Percentiles rank a stretch among this genome's conserved stretches.
phyloP scores from a whole-genome alignment of 2,329 filamentous ascomycete species.

The Fusarium nodosum region DNA sequence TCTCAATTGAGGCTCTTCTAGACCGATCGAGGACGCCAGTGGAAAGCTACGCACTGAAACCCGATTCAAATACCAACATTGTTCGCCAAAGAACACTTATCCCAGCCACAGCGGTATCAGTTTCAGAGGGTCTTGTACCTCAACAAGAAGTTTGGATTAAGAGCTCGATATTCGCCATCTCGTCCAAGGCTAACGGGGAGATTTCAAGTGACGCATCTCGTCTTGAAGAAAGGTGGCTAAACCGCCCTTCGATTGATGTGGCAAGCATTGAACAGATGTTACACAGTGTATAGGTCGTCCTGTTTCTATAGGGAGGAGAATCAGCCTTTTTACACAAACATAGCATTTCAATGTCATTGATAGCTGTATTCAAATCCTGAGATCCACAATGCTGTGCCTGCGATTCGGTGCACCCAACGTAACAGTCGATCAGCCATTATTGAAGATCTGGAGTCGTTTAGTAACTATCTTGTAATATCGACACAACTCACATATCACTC shows the following conservation, averaged over 20 bases:
- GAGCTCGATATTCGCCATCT: conserved; percentile 29
- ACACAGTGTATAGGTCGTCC: not conserved
- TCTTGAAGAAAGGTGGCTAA: conserved; percentile 25
- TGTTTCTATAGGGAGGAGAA: not conserved
- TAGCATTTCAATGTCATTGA: not conserved
- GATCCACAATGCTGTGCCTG: not conserved
- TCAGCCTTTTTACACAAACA: not conserved
- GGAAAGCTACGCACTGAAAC: conserved; percentile 30
- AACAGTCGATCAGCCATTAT: too few species aligned
- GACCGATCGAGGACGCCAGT: not conserved
- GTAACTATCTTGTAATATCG: too few species aligned
- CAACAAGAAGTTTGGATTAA: conserved; percentile 11
- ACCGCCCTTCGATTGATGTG: not conserved
- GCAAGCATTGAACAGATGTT: not conserved
- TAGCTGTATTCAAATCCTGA: not conserved
- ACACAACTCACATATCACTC: not conserved
- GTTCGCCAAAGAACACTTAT: conserved; percentile 37
- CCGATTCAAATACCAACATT: conserved; percentile 41
- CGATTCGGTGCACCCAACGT: too few species aligned
- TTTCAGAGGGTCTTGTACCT: not conserved
- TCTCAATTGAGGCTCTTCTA: not conserved
- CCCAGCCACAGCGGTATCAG: conserved; percentile 4
- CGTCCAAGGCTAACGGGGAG: not conserved
- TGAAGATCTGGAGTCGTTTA: not conserved
- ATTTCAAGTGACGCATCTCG: accelerated